phyloP scores from a whole-genome alignment of 148 eudicot species.

The Mesembryanthemum crystallinum region DNA sequence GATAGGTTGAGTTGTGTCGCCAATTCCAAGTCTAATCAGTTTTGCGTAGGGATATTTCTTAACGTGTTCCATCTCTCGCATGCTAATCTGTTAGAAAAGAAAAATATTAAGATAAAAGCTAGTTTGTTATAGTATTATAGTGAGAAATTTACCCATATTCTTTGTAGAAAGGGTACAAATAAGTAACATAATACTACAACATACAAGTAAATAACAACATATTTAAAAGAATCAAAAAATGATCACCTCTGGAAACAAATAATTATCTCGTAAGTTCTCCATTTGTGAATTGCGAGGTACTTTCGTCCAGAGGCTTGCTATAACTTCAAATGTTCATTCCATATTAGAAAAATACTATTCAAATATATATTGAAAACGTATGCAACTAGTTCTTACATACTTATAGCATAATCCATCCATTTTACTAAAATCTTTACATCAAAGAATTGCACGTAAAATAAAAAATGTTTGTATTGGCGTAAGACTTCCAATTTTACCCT shows the following conservation, averaged over 20 bases:
- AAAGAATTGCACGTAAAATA: no score
- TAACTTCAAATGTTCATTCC: constrained; percentile 10
- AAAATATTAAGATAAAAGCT: no score
- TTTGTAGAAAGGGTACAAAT: no score
- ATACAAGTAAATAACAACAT: neutral
- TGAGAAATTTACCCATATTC: no score
- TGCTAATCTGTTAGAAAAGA: constrained; percentile 34
- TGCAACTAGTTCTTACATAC: no score
- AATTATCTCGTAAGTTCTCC: constrained; percentile 69
- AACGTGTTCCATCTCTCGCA: constrained; percentile 51
- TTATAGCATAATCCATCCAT: no score
- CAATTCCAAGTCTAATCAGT: constrained; percentile 76
- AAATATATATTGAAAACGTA: no score
- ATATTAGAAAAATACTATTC: neutral
- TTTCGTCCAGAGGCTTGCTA: constrained; percentile 32
- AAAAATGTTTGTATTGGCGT: neutral
- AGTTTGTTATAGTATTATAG: no score
- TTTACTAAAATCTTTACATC: no score
- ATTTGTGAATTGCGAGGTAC: constrained; percentile 57
- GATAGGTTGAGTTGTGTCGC: constrained; percentile 82
- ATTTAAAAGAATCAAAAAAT: neutral
- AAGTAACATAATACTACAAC: no score
- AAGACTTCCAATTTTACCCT: no score
- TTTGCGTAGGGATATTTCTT: constrained; percentile 73
- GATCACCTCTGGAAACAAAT: constrained; percentile 65